These are phyloP conservation scores for Phytomonas sp. DNA, from an alignment of 208 protist genomes.

Conservation along the genomic window DNA sequence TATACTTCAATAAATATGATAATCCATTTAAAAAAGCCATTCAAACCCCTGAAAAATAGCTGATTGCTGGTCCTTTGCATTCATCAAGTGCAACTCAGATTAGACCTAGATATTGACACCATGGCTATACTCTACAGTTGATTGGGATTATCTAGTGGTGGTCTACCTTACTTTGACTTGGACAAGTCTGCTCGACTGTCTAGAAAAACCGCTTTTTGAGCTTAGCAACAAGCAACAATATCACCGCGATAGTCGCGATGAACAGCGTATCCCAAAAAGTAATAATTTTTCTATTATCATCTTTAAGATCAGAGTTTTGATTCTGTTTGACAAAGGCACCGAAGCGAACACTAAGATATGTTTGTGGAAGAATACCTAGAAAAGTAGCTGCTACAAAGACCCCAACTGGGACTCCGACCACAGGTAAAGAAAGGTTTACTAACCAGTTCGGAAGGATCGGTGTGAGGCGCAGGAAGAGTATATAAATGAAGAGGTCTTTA, in stretches of 20 bases:
- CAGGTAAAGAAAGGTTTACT: conserved; percentile 85
- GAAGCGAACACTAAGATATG: conserved; percentile 81
- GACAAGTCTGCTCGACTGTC: not conserved
- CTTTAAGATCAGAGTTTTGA: not conserved
- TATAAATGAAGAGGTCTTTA: conserved; percentile 74
- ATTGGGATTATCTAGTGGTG: not conserved
- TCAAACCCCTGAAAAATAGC: not conserved
- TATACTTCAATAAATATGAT: not conserved
- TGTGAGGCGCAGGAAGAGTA: conserved; percentile 88
- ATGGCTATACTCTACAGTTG: not conserved
- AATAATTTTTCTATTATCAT: conserved; percentile 21
- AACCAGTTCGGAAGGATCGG: conserved; percentile 92
- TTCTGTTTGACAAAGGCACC: conserved; percentile 33
- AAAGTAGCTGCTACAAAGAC: conserved; percentile 73
- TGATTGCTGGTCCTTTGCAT: not conserved
- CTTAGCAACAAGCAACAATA: conserved; percentile 26
- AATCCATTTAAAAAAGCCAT: not conserved
- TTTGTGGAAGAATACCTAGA: conserved; percentile 84
- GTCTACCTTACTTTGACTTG: not conserved
- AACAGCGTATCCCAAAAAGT: conserved; percentile 63
- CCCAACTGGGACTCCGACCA: conserved; percentile 56
- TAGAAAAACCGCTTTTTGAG: conserved; percentile 19
- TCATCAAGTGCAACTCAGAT: not conserved
- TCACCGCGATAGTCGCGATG: conserved; percentile 34
- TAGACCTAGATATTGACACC: not conserved